Percentiles rank a stretch among this genome's conserved stretches.
Conservation (phyloP, 495 filamentous ascomycete species). For the Xylaria telfairii region DNA sequence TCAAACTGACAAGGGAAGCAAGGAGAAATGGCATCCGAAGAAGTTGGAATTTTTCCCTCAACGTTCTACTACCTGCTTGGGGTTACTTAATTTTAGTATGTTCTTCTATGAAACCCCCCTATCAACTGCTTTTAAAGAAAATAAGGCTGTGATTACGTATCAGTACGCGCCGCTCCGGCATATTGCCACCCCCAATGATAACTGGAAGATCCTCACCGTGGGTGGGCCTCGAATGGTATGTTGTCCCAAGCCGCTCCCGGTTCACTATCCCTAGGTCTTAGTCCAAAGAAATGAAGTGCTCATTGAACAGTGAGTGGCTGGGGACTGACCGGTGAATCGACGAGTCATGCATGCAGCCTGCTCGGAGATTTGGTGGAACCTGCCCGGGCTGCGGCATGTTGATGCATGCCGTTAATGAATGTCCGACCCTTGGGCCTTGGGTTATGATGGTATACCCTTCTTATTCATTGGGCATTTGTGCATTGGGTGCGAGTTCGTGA, state of each 20-base stretch:
- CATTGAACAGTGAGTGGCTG: not conserved
- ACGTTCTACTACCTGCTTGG: not conserved
- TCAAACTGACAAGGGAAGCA: not conserved
- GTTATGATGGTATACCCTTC: conserved; percentile 2
- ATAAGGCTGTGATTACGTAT: not conserved
- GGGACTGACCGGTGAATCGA: conserved; percentile 18
- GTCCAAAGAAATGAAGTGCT: not conserved
- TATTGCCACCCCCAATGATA: not conserved
- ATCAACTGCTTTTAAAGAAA: not conserved
- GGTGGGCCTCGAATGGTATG: not conserved
- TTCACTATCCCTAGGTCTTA: not conserved
- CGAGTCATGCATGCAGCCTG: conserved; percentile 35
- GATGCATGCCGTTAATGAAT: conserved; percentile 25
- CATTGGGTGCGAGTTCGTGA: not conserved
- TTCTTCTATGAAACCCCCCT: not conserved
- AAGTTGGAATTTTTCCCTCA: not conserved
- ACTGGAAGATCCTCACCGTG: not conserved
- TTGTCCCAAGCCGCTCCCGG: not conserved
- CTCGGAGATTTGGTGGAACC: conserved; percentile 39
- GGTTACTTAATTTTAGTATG: not conserved
- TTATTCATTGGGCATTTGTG: conserved; percentile 11
- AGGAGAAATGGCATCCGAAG: not conserved
- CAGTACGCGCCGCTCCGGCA: not conserved
- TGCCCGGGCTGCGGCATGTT: conserved; percentile 29
- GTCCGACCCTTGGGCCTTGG: conserved; percentile 9